Conservation (phyloP, 805 yeast genomes). For the Saccharomyces kudriavzevii region DNA sequence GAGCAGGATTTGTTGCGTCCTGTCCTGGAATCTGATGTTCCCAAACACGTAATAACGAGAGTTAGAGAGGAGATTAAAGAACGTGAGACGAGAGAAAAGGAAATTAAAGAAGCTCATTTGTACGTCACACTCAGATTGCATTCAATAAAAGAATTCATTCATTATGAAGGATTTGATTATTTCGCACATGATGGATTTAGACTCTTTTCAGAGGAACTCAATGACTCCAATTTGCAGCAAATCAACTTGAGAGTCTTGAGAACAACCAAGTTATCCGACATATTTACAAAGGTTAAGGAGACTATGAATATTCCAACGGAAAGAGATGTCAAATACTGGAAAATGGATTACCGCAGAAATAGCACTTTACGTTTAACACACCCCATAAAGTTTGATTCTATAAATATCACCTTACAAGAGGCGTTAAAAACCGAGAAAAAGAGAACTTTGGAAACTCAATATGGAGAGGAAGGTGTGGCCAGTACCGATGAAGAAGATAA, state of each 20-base stretch:
- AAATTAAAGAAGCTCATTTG: slow-evolving; percentile 63
- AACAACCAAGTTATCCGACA: slow-evolving; percentile 42
- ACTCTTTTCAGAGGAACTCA: slow-evolving; percentile 43
- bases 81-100: slow-evolving; percentile 44
- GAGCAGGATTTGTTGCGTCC: slow-evolving; percentile 52
- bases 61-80: slow-evolving; percentile 57
- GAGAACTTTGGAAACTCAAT: slow-evolving; percentile 34
- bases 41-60: slow-evolving; percentile 58
- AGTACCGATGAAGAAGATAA: background rate
- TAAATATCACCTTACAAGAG: slow-evolving; percentile 41
- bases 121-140: slow-evolving; percentile 52
- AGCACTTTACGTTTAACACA: slow-evolving; percentile 58
- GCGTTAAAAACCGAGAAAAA: slow-evolving; percentile 35
- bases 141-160: slow-evolving; percentile 44
- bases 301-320: slow-evolving; percentile 33
- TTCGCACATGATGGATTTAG: slow-evolving; percentile 44
- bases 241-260: slow-evolving; percentile 45
- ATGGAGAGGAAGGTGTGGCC: background rate
- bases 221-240: slow-evolving; percentile 40
- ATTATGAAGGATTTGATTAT: slow-evolving; percentile 67
- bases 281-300: slow-evolving; percentile 44
- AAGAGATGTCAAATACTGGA: slow-evolving; percentile 48
- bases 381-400: slow-evolving; percentile 26
- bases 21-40: slow-evolving; percentile 48
- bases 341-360: slow-evolving; percentile 59